Conservation (phyloP, 805 yeast genomes). For the Yamadazyma ubonensis region DNA sequence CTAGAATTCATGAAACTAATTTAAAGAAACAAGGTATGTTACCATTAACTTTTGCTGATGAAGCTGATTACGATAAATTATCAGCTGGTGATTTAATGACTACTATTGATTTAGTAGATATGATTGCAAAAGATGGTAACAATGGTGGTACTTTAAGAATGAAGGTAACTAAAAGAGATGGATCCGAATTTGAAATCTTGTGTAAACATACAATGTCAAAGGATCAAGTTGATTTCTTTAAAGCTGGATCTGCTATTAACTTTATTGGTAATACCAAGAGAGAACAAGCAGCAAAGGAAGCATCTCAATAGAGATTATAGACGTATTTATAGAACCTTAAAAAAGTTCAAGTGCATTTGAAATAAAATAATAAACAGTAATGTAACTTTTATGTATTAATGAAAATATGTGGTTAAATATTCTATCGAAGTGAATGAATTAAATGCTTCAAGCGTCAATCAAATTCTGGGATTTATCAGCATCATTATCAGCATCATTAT, state of each 20-base stretch:
- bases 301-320: slow-evolving; percentile 1
- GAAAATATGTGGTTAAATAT: slow-evolving; percentile 1
- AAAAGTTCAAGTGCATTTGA: slow-evolving; percentile 1
- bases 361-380: too few relatives aligned
- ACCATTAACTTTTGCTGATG: slow-evolving; percentile 90
- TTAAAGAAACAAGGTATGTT: slow-evolving; percentile 97
- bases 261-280: slow-evolving; percentile 62
- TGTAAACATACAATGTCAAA: slow-evolving; percentile 95
- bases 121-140: slow-evolving; percentile 78
- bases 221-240: slow-evolving; percentile 94
- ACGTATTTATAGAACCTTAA: slow-evolving; percentile 2
- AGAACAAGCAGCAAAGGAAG: slow-evolving; percentile 7
- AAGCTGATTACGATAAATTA: slow-evolving; percentile 81
- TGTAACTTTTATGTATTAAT: slow-evolving; percentile 3
- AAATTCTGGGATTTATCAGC: slow-evolving; percentile 39
- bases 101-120: slow-evolving; percentile 69
- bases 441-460: slow-evolving; percentile 36
- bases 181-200: slow-evolving; percentile 64
- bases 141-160: slow-evolving; percentile 80
- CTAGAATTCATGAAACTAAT: slow-evolving; percentile 97
- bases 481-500: slow-evolving; percentile 22
- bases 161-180: slow-evolving; percentile 71
- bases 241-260: slow-evolving; percentile 96
- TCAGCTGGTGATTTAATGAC: slow-evolving; percentile 74
- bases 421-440: slow-evolving; percentile 7